phyloP scores from a whole-genome alignment of 2,329 filamentous ascomycete species.

The Thielaviopsis ethacetica region DNA sequence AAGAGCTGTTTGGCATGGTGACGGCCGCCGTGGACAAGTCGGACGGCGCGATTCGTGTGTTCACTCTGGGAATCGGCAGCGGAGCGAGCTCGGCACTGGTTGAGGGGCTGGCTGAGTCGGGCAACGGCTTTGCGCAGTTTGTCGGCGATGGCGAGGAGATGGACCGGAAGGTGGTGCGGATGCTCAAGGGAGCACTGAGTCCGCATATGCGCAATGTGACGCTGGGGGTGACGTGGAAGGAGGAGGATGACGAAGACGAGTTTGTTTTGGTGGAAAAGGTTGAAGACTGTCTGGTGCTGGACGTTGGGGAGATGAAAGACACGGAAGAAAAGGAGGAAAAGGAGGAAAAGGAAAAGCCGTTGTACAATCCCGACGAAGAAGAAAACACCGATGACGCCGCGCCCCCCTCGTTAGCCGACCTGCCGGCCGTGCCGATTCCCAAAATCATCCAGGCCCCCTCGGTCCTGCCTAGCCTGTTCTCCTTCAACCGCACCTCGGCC shows the following conservation, averaged over 20 bases:
- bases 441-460: conserved; percentile 47
- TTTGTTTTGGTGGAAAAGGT: conserved; percentile 48
- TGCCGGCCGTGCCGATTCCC: conserved; percentile 36
- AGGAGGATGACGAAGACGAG: conserved; percentile 26
- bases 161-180: conserved; percentile 52
- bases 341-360: conserved; percentile 31
- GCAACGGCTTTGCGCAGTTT: conserved; percentile 43
- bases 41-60: conserved; percentile 31
- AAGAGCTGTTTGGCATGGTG: conserved; percentile 28
- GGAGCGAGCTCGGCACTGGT: conserved; percentile 35
- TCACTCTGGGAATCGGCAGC: conserved; percentile 37
- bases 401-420: conserved; percentile 25
- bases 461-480: conserved; percentile 46
- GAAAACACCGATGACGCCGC: conserved; percentile 26
- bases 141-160: conserved; percentile 48
- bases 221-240: conserved; percentile 43
- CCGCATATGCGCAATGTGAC: conserved; percentile 49
- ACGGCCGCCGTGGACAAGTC: conserved; percentile 23
- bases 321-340: conserved; percentile 14
- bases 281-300: conserved; percentile 29
- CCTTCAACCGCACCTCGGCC: conserved; percentile 47
- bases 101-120: conserved; percentile 36
- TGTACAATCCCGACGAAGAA: conserved; percentile 36
- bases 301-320: conserved; percentile 15
- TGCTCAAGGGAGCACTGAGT: conserved; percentile 54